Conservation (phyloP, 495 filamentous ascomycete genomes). For the Penicilliopsis zonata region DNA sequence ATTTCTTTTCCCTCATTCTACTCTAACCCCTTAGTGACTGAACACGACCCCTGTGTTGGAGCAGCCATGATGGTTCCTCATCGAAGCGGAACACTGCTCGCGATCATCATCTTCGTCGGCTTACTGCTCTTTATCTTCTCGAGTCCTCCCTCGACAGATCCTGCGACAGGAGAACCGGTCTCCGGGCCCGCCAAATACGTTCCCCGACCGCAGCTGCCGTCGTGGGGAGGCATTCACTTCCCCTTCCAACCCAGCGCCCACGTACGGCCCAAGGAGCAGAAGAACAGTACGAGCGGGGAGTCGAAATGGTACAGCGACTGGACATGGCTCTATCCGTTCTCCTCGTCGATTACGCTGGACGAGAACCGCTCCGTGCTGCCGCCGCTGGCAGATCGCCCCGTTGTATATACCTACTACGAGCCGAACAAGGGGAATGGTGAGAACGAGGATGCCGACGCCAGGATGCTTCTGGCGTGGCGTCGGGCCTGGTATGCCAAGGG, state of each 20-base stretch:
- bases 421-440: conserved; percentile 47
- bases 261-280: conserved; percentile 63
- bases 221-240: conserved; percentile 21
- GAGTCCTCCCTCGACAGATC: conserved; percentile 19
- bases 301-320: conserved; percentile 78
- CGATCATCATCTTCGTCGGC: conserved; percentile 30
- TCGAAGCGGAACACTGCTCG: conserved; percentile 28
- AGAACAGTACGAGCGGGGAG: conserved; percentile 67
- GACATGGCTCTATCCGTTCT: conserved; percentile 86
- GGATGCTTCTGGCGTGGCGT: conserved; percentile 76
- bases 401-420: conserved; percentile 93
- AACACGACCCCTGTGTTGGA: conserved; percentile 3
- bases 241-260: conserved; percentile 61
- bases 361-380: conserved; percentile 82
- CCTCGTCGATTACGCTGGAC: conserved; percentile 70
- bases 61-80: conserved; percentile 28
- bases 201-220: conserved; percentile 30
- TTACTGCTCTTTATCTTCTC: conserved; percentile 36
- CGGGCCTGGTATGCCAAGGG: conserved; percentile 91
- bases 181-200: conserved; percentile 22
- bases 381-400: conserved; percentile 54
- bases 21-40: background rate
- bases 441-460: conserved; percentile 55
- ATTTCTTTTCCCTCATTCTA: background rate
- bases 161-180: conserved; percentile 9